phyloP scores from a whole-genome alignment of 2,329 filamentous ascomycete genomes.

The Rutstroemia sp. region DNA sequence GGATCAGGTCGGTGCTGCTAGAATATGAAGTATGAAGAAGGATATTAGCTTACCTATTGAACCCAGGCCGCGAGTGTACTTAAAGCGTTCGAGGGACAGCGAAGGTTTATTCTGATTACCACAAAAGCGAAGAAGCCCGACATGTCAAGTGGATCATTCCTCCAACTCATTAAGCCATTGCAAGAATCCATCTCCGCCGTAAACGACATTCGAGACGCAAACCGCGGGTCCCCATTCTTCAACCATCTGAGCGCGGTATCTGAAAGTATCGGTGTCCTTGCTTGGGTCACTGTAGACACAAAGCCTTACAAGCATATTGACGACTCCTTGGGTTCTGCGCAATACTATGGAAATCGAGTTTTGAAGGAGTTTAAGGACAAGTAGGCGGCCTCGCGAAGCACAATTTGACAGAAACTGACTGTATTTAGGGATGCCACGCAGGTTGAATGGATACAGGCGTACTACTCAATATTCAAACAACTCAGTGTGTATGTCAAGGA shows the following conservation, averaged over 20 bases:
- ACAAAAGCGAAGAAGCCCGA: slow-evolving; percentile 92
- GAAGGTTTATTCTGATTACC: slow-evolving; percentile 79
- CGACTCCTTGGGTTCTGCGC: slow-evolving; percentile 73
- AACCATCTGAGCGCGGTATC: slow-evolving; percentile 81
- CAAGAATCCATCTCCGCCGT: slow-evolving; percentile 76
- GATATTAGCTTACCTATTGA: no score
- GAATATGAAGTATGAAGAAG: not conserved
- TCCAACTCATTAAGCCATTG: slow-evolving; percentile 78
- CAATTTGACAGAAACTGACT: slow-evolving; percentile 2
- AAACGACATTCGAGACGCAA: slow-evolving; percentile 72
- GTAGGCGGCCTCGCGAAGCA: slow-evolving; percentile 33
- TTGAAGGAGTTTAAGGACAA: slow-evolving; percentile 84
- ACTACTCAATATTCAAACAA: slow-evolving; percentile 82
- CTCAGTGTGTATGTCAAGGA: slow-evolving; percentile 79
- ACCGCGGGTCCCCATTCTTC: slow-evolving; percentile 66
- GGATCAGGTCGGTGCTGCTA: slow-evolving; percentile 57
- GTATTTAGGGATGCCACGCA: slow-evolving; percentile 63
- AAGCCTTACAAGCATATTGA: slow-evolving; percentile 82
- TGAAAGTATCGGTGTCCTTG: slow-evolving; percentile 82
- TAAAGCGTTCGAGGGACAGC: slow-evolving; percentile 72
- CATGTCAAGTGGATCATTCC: slow-evolving; percentile 52
- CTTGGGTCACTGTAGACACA: slow-evolving; percentile 80
- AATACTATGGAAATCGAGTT: slow-evolving; percentile 93
- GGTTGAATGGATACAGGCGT: slow-evolving; percentile 84
- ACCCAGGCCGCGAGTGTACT: slow-evolving; percentile 44